Conservation (phyloP, 2,329 filamentous ascomycete genomes). For the Fusarium nisikadoi region DNA sequence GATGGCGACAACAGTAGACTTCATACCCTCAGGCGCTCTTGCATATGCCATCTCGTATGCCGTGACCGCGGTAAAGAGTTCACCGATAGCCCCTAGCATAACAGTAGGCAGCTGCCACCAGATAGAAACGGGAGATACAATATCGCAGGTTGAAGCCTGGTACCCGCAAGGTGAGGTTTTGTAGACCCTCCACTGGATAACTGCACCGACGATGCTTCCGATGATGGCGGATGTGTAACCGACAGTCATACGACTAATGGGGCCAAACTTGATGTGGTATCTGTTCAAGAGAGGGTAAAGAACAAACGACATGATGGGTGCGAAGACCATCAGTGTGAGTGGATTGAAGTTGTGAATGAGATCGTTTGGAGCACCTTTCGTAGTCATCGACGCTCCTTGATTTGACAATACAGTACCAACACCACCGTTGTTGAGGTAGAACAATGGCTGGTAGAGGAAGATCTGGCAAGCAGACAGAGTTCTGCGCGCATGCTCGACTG, state of each 20-base stretch:
- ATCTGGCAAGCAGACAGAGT: conserved; percentile 4
- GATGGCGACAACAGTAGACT: conserved; percentile 60
- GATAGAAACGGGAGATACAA: not conserved
- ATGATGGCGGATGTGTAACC: conserved; percentile 64
- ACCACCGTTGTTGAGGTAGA: not conserved
- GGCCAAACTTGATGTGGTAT: conserved; percentile 63
- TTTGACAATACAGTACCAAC: not conserved
- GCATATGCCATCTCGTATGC: conserved; percentile 57
- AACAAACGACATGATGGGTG: conserved; percentile 42
- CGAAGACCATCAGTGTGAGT: conserved; percentile 65
- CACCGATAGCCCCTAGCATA: not conserved
- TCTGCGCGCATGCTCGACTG: not conserved
- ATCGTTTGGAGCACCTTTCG: conserved; percentile 68
- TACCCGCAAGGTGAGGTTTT: not conserved
- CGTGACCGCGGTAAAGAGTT: conserved; percentile 45
- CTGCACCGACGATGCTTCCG: not conserved
- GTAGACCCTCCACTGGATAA: not conserved
- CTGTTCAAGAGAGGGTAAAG: conserved; percentile 68
- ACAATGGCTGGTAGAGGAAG: not conserved
- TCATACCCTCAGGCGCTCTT: conserved; percentile 62
- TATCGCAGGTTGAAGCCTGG: not conserved
- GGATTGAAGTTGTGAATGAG: conserved; percentile 69
- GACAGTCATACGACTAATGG: conserved; percentile 66
- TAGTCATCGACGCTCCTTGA: conserved; percentile 46
- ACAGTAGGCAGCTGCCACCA: not conserved